Conservation (phyloP, 768 basidiomycete species). For the Termitomyces sp. region DNA sequence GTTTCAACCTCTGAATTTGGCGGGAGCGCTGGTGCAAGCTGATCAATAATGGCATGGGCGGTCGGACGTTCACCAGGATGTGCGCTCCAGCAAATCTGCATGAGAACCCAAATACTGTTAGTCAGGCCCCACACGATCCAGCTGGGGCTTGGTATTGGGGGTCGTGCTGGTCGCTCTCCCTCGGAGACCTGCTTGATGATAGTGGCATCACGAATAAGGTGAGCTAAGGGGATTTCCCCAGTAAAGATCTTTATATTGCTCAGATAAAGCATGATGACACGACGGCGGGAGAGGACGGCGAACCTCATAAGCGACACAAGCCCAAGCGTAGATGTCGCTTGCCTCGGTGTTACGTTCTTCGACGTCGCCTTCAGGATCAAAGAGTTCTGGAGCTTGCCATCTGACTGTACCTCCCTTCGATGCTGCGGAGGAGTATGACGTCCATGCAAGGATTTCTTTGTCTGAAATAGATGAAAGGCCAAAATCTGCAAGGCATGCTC, state of each 20-base stretch:
- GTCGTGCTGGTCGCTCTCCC: background rate
- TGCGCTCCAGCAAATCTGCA: background rate
- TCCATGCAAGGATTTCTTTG: constrained; percentile 5
- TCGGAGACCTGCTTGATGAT: background rate
- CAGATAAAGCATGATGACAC: background rate
- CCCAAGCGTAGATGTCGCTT: constrained; percentile 16
- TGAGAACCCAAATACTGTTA: background rate
- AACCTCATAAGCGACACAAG: constrained; percentile 17
- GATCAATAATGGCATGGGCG: background rate
- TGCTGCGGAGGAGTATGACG: constrained; percentile 6
- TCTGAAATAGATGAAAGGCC: constrained; percentile 11
- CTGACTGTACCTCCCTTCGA: constrained; percentile 2
- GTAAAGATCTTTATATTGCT: background rate
- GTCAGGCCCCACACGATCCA: background rate
- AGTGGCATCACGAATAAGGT: background rate
- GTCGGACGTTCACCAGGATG: background rate
- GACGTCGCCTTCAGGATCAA: background rate
- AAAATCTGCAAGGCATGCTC: constrained; percentile 13
- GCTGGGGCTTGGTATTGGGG: background rate
- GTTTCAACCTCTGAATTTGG: background rate
- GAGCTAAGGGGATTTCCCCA: background rate
- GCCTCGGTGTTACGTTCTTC: background rate
- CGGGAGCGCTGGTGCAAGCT: background rate
- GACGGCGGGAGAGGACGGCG: background rate
- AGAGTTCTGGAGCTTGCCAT: constrained; percentile 20